Percentiles rank a stretch among this genome's conserved stretches.
These are phyloP conservation scores for Sinapis alba DNA, from an alignment of 441 rosid species.

Conservation along the genomic window DNA sequence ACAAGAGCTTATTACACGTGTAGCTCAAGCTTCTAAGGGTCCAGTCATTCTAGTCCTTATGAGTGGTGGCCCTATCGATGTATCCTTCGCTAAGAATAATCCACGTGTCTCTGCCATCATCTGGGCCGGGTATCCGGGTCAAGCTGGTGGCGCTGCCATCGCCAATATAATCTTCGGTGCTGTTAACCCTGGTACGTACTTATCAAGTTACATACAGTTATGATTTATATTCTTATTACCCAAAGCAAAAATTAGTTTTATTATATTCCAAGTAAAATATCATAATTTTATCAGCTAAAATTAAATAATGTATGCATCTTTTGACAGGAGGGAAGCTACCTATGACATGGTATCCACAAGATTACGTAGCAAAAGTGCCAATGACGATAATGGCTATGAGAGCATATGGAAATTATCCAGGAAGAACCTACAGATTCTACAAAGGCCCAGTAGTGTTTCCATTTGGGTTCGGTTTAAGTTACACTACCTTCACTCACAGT, in stretches of 20 bases:
- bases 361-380: conserved; percentile 56
- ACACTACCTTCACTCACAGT: conserved; percentile 54
- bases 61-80: conserved; percentile 73
- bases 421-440: conserved; percentile 79
- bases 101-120: conserved; percentile 60
- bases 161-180: conserved; percentile 64
- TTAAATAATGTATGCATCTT: neutral
- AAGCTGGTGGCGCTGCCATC: conserved; percentile 73
- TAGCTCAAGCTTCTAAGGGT: conserved; percentile 59
- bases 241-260: neutral
- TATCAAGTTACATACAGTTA: neutral
- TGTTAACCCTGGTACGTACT: conserved; percentile 50
- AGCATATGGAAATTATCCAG: conserved; percentile 53
- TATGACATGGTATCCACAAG: conserved; percentile 80
- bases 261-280: neutral
- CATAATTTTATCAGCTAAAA: neutral
- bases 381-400: conserved; percentile 74
- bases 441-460: conserved; percentile 86
- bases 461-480: conserved; percentile 78
- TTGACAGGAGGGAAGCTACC: conserved; percentile 65
- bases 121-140: conserved; percentile 85
- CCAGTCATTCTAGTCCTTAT: conserved; percentile 60
- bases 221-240: neutral
- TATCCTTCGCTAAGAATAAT: conserved; percentile 63
- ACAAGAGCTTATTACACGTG: conserved; percentile 65